phyloP scores from a whole-genome alignment of 2,329 filamentous ascomycete genomes.

The Clonostachys solani region DNA sequence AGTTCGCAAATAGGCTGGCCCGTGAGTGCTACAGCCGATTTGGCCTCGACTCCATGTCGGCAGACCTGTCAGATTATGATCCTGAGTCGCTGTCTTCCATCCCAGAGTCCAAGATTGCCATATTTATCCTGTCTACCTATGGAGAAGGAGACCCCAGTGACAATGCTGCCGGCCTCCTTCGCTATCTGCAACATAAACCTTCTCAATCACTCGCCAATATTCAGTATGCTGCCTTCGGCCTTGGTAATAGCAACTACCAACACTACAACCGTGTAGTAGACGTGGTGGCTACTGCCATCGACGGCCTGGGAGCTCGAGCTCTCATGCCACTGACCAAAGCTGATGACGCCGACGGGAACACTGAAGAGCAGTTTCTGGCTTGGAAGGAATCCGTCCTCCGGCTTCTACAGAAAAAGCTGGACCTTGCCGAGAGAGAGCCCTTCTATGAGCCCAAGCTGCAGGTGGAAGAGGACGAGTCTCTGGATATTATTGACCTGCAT shows the following conservation, averaged over 20 bases:
- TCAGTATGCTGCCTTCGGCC: conserved; percentile 28
- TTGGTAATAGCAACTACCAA: conserved; percentile 31
- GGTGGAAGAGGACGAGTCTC: too few species aligned
- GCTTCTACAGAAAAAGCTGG: too few species aligned
- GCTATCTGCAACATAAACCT: conserved; percentile 18
- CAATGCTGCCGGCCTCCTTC: conserved; percentile 15
- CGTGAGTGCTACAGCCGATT: conserved; percentile 80
- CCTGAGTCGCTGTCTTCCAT: neutral
- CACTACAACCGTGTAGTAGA: conserved; percentile 25
- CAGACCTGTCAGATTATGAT: conserved; percentile 2
- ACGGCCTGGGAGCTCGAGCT: neutral
- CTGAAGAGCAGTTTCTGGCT: neutral
- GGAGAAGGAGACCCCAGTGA: conserved; percentile 31
- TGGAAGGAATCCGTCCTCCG: neutral
- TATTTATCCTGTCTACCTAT: conserved; percentile 16
- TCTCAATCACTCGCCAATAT: conserved; percentile 12
- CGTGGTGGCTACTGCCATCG: neutral
- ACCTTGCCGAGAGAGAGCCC: too few species aligned
- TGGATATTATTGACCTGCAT: too few species aligned
- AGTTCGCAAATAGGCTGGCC: conserved; percentile 81
- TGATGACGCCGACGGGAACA: neutral
- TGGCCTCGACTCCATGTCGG: conserved; percentile 15
- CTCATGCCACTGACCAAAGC: neutral
- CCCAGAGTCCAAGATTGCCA: neutral
- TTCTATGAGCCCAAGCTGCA: too few species aligned